Conservation (phyloP, 176 grass and related monocot species). For the Zizania latifolia region DNA sequence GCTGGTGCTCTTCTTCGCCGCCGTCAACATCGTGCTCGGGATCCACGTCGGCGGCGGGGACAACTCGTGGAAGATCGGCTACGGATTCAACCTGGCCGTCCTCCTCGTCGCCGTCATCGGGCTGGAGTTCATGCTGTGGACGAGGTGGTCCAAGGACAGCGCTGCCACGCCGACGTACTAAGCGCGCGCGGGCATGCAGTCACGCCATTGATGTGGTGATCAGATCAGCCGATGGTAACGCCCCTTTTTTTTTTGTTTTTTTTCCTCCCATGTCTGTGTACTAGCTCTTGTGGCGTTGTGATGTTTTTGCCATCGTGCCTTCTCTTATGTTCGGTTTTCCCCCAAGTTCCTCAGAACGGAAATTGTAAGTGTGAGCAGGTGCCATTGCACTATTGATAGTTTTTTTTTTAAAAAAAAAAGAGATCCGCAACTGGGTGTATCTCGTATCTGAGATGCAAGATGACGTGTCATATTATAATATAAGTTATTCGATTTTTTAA, state of each 20-base stretch:
- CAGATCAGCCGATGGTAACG: rapidly evolving
- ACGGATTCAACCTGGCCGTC: constrained; percentile 74
- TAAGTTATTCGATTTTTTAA: too few relatives aligned
- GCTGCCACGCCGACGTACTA: constrained; percentile 45
- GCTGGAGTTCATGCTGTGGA: constrained; percentile 81
- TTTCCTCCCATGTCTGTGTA: neutral
- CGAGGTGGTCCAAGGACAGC: constrained; percentile 64
- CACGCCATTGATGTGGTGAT: neutral
- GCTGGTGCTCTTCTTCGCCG: constrained; percentile 70
- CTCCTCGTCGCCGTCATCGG: constrained; percentile 48
- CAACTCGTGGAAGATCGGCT: constrained; percentile 81
- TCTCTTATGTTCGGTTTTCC: neutral
- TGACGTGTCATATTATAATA: too few relatives aligned
- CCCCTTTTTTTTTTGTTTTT: neutral
- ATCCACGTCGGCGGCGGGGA: constrained; percentile 63
- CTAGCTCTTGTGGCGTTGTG: neutral
- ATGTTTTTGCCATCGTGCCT: neutral
- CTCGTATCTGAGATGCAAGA: too few relatives aligned
- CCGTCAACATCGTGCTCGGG: constrained; percentile 82
- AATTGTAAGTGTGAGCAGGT: neutral
- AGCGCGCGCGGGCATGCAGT: neutral
- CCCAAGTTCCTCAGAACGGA: neutral
- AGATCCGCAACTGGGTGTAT: too few relatives aligned
- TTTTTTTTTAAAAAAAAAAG: neutral
- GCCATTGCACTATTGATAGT: neutral